Evolutionary conservation across 2,329 filamentous ascomycete genomes (phyloP).

Genomic region (Fusarium sp.): DNA sequence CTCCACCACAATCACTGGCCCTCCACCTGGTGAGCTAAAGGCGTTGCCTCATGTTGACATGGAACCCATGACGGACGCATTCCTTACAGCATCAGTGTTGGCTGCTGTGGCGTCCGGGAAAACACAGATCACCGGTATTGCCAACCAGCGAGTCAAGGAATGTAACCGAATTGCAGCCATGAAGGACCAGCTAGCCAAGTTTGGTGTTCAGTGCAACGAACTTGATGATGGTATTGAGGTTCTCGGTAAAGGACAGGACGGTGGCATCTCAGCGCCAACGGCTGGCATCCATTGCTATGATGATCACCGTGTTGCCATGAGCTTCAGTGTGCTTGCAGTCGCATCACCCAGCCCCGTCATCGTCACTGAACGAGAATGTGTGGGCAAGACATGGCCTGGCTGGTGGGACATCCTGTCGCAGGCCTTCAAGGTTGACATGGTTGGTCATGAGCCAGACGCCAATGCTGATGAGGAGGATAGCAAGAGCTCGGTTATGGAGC

Average conservation of each 20-base stretch:
- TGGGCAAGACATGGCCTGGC: conserved; percentile 97
- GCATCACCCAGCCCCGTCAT: conserved; percentile 78
- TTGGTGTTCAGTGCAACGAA: conserved; percentile 86
- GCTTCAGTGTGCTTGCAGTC: conserved; percentile 89
- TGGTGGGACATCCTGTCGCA: conserved; percentile 95
- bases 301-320: conserved; percentile 98
- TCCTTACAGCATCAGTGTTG: conserved; percentile 92
- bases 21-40: conserved; percentile 77
- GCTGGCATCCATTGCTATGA: conserved; percentile 91
- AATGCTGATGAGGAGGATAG: conserved; percentile 25
- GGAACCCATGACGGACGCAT: conserved; percentile 99
- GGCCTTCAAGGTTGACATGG: conserved; percentile 80
- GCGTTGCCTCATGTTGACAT: conserved; percentile 90
- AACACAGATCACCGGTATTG: conserved; percentile 92
- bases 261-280: conserved; percentile 65
- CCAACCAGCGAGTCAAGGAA: conserved; percentile 97
- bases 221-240: conserved; percentile 94
- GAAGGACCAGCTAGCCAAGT: conserved; percentile 94
- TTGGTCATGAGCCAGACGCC: conserved; percentile 73
- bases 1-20: conserved; percentile 94
- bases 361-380: conserved; percentile 90
- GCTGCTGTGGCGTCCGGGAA: conserved; percentile 87
- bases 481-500: conserved; percentile 49
- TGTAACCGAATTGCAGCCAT: conserved; percentile 97
- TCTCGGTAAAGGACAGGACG: conserved; percentile 61